Evolutionary conservation across 441 rosid species (phyloP).

Genomic region (Jatropha podagrica): DNA sequence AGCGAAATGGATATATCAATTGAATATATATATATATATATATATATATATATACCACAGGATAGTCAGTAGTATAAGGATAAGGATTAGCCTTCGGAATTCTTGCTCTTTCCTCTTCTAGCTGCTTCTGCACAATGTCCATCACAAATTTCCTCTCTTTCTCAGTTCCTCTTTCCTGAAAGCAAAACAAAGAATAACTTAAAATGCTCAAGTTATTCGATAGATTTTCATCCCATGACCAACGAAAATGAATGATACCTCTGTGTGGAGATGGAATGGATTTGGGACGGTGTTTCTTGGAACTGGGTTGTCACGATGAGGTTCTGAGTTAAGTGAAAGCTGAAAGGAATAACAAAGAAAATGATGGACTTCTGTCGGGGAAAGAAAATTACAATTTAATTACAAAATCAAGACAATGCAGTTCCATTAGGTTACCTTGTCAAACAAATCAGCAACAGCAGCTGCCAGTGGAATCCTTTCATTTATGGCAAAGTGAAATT

Average conservation of each 20-base stretch:
- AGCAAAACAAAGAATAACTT: constrained; percentile 5
- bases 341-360: constrained; percentile 22
- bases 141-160: constrained; percentile 67
- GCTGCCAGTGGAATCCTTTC: constrained; percentile 80
- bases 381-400: background rate
- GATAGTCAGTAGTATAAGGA: constrained; percentile 95
- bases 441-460: constrained; percentile 66
- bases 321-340: constrained; percentile 87
- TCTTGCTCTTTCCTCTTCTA: constrained; percentile 76
- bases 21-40: constrained; percentile 27
- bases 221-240: background rate
- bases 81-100: constrained; percentile 84
- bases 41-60: constrained; percentile 64
- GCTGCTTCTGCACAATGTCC: constrained; percentile 58
- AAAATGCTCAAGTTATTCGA: background rate
- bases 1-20: background rate
- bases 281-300: constrained; percentile 76
- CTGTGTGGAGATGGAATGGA: constrained; percentile 91
- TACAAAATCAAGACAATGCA: background rate
- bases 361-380: background rate
- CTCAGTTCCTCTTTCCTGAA: constrained; percentile 92
- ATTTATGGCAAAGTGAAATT: constrained; percentile 86
- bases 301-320: constrained; percentile 49
- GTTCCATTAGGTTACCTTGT: constrained; percentile 49
- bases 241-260: constrained; percentile 44